Percentiles rank a stretch among this genome's conserved stretches.
Evolutionary conservation across 257 asterid species (phyloP).

Genomic region (Penstemon barbatus): DNA sequence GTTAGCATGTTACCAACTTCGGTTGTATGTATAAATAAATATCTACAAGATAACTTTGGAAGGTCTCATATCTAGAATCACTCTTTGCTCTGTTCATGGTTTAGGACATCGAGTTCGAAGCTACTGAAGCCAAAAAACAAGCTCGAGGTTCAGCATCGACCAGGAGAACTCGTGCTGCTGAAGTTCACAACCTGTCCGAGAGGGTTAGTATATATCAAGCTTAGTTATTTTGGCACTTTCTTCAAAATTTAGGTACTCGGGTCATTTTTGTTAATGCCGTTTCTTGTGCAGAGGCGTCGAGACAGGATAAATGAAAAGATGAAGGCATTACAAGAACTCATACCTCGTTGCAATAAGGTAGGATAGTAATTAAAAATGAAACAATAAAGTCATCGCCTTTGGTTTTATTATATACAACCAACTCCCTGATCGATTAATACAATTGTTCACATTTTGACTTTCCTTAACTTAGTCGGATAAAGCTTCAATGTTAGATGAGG

Average conservation of each 20-base stretch:
- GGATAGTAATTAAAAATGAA: neutral
- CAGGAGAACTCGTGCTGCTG: constrained; percentile 78
- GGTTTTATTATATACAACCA: neutral
- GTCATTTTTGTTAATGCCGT: constrained; percentile 4
- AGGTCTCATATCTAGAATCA: no score
- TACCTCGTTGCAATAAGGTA: constrained; percentile 93
- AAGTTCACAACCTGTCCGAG: constrained; percentile 78
- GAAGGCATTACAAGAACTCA: constrained; percentile 77
- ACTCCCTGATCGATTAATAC: neutral
- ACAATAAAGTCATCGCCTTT: neutral
- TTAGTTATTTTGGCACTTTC: neutral
- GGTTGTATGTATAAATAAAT: no score
- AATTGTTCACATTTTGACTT: constrained; percentile 18
- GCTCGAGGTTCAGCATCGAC: constrained; percentile 54
- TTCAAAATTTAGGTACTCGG: constrained; percentile 5
- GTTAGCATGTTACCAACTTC: no score
- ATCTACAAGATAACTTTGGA: no score
- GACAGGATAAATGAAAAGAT: constrained; percentile 88
- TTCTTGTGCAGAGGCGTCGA: constrained; percentile 67
- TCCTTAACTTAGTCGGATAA: constrained; percentile 61
- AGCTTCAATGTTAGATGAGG: constrained; percentile 88
- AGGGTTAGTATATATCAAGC: constrained; percentile 39
- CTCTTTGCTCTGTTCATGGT: neutral
- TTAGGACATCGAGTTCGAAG: constrained; percentile 59
- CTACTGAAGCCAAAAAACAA: constrained; percentile 47